Conservation (phyloP, 2,329 filamentous ascomycete species). For the Hypoxylon sp. region DNA sequence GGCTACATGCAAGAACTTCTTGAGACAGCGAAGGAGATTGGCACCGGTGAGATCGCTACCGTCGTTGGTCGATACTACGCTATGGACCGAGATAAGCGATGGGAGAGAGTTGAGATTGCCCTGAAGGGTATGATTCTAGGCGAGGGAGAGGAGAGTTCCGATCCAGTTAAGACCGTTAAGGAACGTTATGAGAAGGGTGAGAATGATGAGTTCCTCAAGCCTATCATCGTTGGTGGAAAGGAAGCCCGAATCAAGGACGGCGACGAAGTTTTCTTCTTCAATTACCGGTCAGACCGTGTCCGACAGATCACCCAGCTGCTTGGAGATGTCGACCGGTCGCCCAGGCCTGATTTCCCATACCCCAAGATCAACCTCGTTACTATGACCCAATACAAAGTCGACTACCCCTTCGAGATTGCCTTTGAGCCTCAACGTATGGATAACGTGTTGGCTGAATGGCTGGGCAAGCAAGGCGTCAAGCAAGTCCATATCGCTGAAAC, state of each 20-base stretch:
- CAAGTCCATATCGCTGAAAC: constrained; percentile 99
- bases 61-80: constrained; percentile 97
- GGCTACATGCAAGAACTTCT: constrained; percentile 91
- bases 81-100: constrained; percentile 99
- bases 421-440: constrained; percentile 97
- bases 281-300: constrained; percentile 98
- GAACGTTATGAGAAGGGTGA: constrained; percentile 89
- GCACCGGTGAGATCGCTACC: constrained; percentile 88
- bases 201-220: constrained; percentile 98
- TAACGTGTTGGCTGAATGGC: constrained; percentile 98
- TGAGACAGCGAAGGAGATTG: constrained; percentile 85
- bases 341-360: constrained; percentile 91
- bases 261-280: constrained; percentile 99
- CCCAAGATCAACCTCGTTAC: constrained; percentile 93
- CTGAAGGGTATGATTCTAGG: constrained; percentile 88
- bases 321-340: constrained; percentile 91
- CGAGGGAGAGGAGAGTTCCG: constrained; percentile 87
- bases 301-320: constrained; percentile 96
- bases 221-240: constrained; percentile 92
- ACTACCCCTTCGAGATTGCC: constrained; percentile 92
- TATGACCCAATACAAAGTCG: constrained; percentile 98
- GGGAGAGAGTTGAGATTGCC: constrained; percentile 93
- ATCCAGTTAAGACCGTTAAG: constrained; percentile 89
- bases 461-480: constrained; percentile 88
- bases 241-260: constrained; percentile 89